Conservation (phyloP, 768 basidiomycete genomes). For the Phylloporus rhodoxanthus region DNA sequence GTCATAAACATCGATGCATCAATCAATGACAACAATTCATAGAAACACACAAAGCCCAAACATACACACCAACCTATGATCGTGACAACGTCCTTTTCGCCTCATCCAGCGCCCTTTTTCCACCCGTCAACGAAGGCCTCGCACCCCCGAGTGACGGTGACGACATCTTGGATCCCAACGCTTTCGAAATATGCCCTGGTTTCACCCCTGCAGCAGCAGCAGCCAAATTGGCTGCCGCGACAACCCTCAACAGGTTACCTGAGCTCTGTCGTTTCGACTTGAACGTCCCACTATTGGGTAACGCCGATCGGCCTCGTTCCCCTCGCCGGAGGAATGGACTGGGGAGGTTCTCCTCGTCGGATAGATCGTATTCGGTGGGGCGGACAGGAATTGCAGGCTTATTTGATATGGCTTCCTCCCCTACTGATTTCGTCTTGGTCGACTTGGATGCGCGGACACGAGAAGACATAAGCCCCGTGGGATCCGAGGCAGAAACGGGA, state of each 20-base stretch:
- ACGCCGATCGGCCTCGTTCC: constrained; percentile 34
- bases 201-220: constrained; percentile 18
- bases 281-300: constrained; percentile 6
- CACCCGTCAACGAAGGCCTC: constrained; percentile 41
- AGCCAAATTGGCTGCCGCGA: constrained; percentile 52
- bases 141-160: constrained; percentile 14
- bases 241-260: constrained; percentile 50
- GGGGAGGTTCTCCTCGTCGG: constrained; percentile 79
- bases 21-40: not conserved
- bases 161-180: constrained; percentile 7
- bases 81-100: constrained; percentile 24
- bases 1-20: not conserved
- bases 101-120: constrained; percentile 47
- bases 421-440: constrained; percentile 8
- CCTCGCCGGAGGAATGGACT: constrained; percentile 71
- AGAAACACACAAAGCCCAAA: not conserved
- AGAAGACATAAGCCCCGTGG: constrained; percentile 28
- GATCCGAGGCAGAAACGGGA: constrained; percentile 38
- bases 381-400: constrained; percentile 15
- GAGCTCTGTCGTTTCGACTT: constrained; percentile 42
- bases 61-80: not conserved
- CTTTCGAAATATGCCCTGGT: constrained; percentile 11
- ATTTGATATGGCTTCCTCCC: not conserved
- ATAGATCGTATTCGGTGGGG: constrained; percentile 56
- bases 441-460: constrained; percentile 14